A percentile compares a stretch with the other conserved stretches of the same genome.
phyloP scores from a whole-genome alignment of 352 stramenopile species.

The Phytopythium ostracodes region DNA sequence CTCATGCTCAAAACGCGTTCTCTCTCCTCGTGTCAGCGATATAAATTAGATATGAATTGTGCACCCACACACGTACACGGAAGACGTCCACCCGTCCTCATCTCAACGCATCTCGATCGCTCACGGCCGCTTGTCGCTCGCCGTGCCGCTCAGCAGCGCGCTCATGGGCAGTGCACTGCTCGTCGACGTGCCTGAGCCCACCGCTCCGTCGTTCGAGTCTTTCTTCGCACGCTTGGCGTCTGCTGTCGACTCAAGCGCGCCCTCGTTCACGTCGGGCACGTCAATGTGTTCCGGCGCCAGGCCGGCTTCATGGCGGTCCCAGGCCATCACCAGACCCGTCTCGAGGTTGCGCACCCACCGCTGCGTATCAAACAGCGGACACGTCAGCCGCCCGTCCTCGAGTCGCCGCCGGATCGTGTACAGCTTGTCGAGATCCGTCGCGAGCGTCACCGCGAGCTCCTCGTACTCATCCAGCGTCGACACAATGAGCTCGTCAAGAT shows the following conservation, averaged over 20 bases:
- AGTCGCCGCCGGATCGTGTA: constrained; percentile 70
- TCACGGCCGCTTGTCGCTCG: not conserved
- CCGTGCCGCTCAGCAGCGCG: constrained; percentile 13
- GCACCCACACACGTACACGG: not conserved
- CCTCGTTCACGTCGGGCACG: constrained; percentile 70
- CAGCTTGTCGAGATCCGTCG: constrained; percentile 82
- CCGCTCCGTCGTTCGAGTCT: not conserved
- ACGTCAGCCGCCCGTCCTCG: constrained; percentile 58
- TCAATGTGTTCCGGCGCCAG: constrained; percentile 72
- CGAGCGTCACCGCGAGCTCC: constrained; percentile 86
- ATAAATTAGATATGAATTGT: constrained; percentile 7
- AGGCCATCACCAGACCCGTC: constrained; percentile 56
- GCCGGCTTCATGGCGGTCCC: constrained; percentile 70
- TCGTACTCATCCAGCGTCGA: constrained; percentile 85
- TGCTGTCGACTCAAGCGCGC: constrained; percentile 12
- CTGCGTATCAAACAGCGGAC: constrained; percentile 78
- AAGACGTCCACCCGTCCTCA: not conserved
- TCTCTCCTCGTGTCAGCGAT: not conserved
- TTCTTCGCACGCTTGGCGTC: constrained; percentile 16
- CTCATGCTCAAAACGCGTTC: not conserved
- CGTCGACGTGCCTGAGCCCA: not conserved
- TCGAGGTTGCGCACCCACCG: constrained; percentile 87
- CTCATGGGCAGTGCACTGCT: constrained; percentile 34
- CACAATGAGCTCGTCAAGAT: constrained; percentile 80
- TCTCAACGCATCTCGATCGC: not conserved